Evolutionary conservation across 192 early-diverging fungal species (phyloP).

Genomic region (Umbelopsis ramanniana): DNA sequence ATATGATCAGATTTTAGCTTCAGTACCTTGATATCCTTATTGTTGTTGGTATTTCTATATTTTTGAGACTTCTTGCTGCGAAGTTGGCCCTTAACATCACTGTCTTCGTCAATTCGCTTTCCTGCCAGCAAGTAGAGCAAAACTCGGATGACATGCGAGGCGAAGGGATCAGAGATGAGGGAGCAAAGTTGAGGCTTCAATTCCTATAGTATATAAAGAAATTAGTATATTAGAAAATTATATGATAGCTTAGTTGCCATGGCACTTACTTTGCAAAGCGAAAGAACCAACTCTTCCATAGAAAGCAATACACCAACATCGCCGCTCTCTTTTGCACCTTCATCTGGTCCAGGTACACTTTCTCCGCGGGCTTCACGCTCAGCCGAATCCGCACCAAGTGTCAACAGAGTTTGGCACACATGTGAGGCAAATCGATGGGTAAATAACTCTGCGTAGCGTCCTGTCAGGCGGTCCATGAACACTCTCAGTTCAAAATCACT

Average conservation of each 20-base stretch:
- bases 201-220: constrained; percentile 25
- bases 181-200: constrained; percentile 52
- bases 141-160: constrained; percentile 76
- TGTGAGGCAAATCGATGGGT: constrained; percentile 88
- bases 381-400: constrained; percentile 70
- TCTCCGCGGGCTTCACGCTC: constrained; percentile 72
- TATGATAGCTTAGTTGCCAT: not conserved
- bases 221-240: not conserved
- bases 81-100: constrained; percentile 55
- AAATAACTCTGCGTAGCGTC: constrained; percentile 68
- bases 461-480: constrained; percentile 64
- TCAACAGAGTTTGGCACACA: constrained; percentile 82
- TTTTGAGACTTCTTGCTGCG: constrained; percentile 77
- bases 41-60: constrained; percentile 60
- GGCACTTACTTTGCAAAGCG: constrained; percentile 53
- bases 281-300: constrained; percentile 67
- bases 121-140: constrained; percentile 73
- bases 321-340: constrained; percentile 32
- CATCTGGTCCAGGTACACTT: constrained; percentile 28
- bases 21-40: constrained; percentile 39
- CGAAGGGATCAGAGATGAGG: constrained; percentile 75
- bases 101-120: constrained; percentile 53
- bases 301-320: constrained; percentile 63
- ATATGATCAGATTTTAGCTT: not conserved
- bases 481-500: constrained; percentile 76